phyloP scores from a whole-genome alignment of 208 protist species.

The Trypanosoma avium region DNA sequence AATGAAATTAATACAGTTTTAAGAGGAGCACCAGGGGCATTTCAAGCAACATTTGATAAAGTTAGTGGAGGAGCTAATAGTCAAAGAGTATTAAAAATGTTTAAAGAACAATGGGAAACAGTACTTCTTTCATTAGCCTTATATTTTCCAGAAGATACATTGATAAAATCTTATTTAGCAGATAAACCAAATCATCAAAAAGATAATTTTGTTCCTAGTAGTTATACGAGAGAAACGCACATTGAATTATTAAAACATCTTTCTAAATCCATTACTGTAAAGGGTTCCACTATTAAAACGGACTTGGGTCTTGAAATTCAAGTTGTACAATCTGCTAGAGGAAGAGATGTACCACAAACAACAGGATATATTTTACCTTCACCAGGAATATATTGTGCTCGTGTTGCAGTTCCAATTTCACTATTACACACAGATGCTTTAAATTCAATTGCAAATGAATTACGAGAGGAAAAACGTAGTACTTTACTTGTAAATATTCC shows the following conservation, averaged over 20 bases:
- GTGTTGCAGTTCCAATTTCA: neutral
- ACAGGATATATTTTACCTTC: neutral
- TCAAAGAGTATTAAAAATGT: slow-evolving; percentile 9
- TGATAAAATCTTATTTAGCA: too few relatives aligned
- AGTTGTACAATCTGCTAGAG: slow-evolving; percentile 1
- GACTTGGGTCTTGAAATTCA: neutral
- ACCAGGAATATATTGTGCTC: slow-evolving; percentile 19
- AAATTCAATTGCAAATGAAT: neutral
- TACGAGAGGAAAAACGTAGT: neutral
- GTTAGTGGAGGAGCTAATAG: neutral
- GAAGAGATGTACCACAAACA: neutral
- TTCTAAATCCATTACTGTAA: neutral
- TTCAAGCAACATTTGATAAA: slow-evolving; percentile 19
- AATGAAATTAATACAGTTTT: slow-evolving; percentile 27
- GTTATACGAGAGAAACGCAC: neutral
- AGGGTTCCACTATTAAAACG: too few relatives aligned
- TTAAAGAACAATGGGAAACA: slow-evolving; percentile 2
- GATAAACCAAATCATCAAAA: too few relatives aligned
- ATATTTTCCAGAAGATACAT: too few relatives aligned
- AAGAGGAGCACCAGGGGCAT: neutral
- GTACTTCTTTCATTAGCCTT: neutral
- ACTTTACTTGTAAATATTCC: slow-evolving; percentile 16
- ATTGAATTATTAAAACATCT: slow-evolving; percentile 1
- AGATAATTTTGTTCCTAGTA: too few relatives aligned
- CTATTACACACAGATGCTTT: neutral